Base-by-base conservation (phyloP, 257 asterid species). In the Plantago ovata region DNA sequence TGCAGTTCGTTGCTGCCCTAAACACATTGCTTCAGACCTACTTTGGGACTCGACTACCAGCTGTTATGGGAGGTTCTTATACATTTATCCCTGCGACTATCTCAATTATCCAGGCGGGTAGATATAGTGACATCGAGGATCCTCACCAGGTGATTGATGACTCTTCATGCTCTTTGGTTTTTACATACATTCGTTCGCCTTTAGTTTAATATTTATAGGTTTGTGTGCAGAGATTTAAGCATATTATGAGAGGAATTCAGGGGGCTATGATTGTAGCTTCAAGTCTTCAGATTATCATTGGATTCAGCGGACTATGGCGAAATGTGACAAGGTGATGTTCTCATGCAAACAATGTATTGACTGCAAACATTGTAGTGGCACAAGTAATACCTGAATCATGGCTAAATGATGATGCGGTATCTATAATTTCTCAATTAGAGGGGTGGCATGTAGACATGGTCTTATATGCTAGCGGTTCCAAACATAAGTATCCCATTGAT, bases 261-360 rank as follows among this genome's bases (percentile, higher is more conserved):
- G 96, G 98, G 44, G 86, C 96, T 4, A 75, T 82, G 79, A 92
- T 88, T 38, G 96, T 88, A 21, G 98, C 95, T 49, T 92, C 96
- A 15, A 74, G 81, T 62, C 92, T 92, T 64, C 96, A 92, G 75
- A 82, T 92, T 48, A 78, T 92, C 62, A 46, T 92, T 8, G 96
- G 98, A 46, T 92, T 92, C 65, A 88, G 98, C 60, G 98, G 98
- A 48, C 70, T 92, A 24, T 92, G 98, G 96, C 76, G 96, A 32
- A 92, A 83, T 21, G 88, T 92, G 14, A 68, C 86, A 9, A 87
- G 96, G 95, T 87, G 64, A 63, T 19, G 10, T 21, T 39, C 44
- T 15, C 3, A 22, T 23, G 23, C 56, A 36, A 10, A n/a, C 4
- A 38, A 6, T 45, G 13, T 15, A 9, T 32, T 53, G 41, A n/a